Base-by-base conservation (phyloP, 176 grass and related monocot genomes). In the Zea mays region DNA sequence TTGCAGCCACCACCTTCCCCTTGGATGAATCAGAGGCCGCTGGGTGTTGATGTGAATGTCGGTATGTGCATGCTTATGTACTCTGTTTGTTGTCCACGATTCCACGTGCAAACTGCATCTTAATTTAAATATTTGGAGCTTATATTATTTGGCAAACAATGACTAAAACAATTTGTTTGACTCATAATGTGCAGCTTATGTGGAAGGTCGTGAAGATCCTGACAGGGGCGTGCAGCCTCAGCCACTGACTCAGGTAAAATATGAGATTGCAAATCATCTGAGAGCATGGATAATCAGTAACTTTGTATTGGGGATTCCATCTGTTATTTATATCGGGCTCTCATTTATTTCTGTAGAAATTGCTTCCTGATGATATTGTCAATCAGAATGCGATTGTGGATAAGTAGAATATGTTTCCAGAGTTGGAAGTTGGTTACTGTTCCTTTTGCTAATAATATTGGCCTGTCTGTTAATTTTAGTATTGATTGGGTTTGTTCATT, bases 41-140 rank as follows among this genome's bases (percentile, higher is more conserved):
- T 95, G 20, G 96, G 89, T 44, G 92, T 92, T 71, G 96, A 95
- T 87, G 96, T 99, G 65, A 99, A 99, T 83, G 81, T 92, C 20
- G 89, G 96, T 99, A 86, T 75, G 91, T 87, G 61, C 10, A 59
- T 36, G 27, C 58, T 81, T 67, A 61, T 83, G 33, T 5, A 19
- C 40, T 21, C 11, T 35, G 40, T 65, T 63, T 74, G 72, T 67
- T 81, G 57, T 65, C 43, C 27, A 6, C 66, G 0, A 57, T 7
- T 36, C 41, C 58, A 77, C 12, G 8, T 43, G 73, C 40, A 5
- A 46, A 35, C 62, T 69, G 35, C 54, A 11, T 52, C 35, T 6
- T 68, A 45, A 45, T 74, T 65, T 79, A 43, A 4, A 10, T 54
- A 21, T 40, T 45, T 62, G 44, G 40, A 55, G 20, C 8, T 59